Conservation (phyloP, 495 filamentous ascomycete genomes). For the Copromyces sp. region DNA sequence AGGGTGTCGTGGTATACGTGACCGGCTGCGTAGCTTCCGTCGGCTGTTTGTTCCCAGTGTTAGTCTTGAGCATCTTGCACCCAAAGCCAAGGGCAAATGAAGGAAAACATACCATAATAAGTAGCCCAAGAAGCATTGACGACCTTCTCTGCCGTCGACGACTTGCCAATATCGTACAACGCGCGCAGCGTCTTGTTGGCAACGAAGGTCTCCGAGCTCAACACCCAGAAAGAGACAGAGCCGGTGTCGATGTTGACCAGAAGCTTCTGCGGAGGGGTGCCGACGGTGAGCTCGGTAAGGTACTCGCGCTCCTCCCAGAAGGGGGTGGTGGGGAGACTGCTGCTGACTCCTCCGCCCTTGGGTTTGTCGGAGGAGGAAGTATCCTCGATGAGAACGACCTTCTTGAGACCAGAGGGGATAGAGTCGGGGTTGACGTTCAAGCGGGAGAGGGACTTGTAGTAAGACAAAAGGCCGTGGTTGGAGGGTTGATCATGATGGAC, state of each 20-base stretch:
- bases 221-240: conserved; percentile 51
- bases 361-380: not conserved
- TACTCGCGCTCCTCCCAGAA: conserved; percentile 46
- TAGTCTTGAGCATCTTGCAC: not conserved
- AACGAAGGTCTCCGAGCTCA: conserved; percentile 10
- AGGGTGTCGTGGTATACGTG: conserved; percentile 30
- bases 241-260: conserved; percentile 66
- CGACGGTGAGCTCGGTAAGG: conserved; percentile 53
- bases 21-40: conserved; percentile 23
- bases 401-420: not conserved
- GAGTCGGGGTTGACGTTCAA: not conserved
- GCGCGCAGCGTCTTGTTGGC: conserved; percentile 3
- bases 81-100: not conserved
- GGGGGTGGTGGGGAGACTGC: conserved; percentile 2
- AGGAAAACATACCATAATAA: conserved; percentile 50
- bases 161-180: conserved; percentile 39
- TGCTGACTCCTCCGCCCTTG: not conserved
- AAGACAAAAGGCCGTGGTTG: not conserved
- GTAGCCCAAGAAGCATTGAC: conserved; percentile 53
- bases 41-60: conserved; percentile 4
- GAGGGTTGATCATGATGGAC: not conserved
- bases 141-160: conserved; percentile 46
- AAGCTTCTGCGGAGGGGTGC: conserved; percentile 57
- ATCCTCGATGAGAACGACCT: not conserved
- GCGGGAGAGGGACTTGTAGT: not conserved